Percentiles rank a stretch among this genome's conserved stretches.
Conservation (phyloP, 2,329 filamentous ascomycete species). For the Apiospora malaysiana region DNA sequence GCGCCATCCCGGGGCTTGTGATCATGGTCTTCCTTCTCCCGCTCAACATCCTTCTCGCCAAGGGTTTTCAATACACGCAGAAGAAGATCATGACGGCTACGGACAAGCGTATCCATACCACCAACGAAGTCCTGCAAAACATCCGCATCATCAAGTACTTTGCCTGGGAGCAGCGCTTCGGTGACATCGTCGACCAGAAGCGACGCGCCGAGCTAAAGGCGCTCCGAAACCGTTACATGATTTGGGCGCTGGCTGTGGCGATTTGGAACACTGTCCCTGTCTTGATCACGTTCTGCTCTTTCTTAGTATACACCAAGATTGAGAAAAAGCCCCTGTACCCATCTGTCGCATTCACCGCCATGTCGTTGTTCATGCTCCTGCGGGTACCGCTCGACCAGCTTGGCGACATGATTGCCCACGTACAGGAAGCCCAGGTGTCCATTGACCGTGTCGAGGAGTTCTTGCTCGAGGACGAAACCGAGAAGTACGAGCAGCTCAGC, state of each 20-base stretch:
- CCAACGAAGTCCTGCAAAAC: conserved; percentile 95
- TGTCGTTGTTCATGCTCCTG: conserved; percentile 93
- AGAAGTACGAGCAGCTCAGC: conserved; percentile 88
- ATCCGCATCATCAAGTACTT: conserved; percentile 99
- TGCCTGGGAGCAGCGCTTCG: conserved; percentile 94
- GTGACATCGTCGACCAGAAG: conserved; percentile 87
- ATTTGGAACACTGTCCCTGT: conserved; percentile 97
- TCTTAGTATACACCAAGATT: conserved; percentile 88
- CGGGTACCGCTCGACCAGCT: conserved; percentile 93
- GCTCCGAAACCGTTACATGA: conserved; percentile 80
- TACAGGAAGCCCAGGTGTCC: conserved; percentile 96
- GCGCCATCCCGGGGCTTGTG: conserved; percentile 89
- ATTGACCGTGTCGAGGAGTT: conserved; percentile 97
- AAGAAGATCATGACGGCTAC: conserved; percentile 92
- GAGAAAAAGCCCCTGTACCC: conserved; percentile 90
- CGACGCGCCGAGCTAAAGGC: conserved; percentile 78
- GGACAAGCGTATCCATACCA: conserved; percentile 93
- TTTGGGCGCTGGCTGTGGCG: conserved; percentile 91
- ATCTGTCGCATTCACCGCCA: conserved; percentile 92
- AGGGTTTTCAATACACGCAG: conserved; percentile 83
- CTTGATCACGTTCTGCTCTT: conserved; percentile 94
- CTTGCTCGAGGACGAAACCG: conserved; percentile 89
- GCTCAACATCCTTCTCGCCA: conserved; percentile 87
- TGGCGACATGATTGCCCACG: conserved; percentile 98
- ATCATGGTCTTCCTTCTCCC: conserved; percentile 90